phyloP scores from a whole-genome alignment of 306 rosid species.

The Sechiopsis laciniata region DNA sequence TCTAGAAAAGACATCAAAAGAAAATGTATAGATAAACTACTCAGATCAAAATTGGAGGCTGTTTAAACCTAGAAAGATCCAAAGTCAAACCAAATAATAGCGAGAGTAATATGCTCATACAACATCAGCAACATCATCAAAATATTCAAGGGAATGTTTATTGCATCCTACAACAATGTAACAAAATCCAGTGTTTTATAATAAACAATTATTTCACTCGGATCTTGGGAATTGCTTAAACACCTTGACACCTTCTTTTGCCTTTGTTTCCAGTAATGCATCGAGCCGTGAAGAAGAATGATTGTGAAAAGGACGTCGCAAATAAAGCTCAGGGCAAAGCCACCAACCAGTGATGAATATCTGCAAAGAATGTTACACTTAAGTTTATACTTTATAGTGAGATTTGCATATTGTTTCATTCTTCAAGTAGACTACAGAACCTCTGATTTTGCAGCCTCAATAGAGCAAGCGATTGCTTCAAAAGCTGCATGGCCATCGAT shows the following conservation, averaged over 20 bases:
- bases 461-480: constrained; percentile 45
- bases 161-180: neutral
- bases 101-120: constrained; percentile 1
- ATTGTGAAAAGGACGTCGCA: constrained; percentile 39
- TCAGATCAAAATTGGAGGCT: neutral
- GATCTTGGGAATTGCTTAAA: constrained; percentile 1
- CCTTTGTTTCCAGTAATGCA: constrained; percentile 36
- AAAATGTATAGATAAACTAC: neutral
- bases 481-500: constrained; percentile 42
- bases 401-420: neutral
- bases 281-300: constrained; percentile 41
- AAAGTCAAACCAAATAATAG: neutral
- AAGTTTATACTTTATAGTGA: no score
- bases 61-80: neutral
- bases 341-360: constrained; percentile 53
- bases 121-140: neutral
- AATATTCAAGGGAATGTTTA: constrained; percentile 3
- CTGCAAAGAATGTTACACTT: constrained; percentile 26
- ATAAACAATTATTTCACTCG: neutral
- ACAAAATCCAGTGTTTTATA: constrained; percentile 2
- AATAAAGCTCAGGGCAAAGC: constrained; percentile 48
- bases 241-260: constrained; percentile 50
- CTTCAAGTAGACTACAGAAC: constrained; percentile 17
- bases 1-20: constrained; percentile 1
- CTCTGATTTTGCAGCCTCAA: constrained; percentile 46